Conservation (phyloP, 2,329 filamentous ascomycete genomes). For the Sclerotinia glacialis region DNA sequence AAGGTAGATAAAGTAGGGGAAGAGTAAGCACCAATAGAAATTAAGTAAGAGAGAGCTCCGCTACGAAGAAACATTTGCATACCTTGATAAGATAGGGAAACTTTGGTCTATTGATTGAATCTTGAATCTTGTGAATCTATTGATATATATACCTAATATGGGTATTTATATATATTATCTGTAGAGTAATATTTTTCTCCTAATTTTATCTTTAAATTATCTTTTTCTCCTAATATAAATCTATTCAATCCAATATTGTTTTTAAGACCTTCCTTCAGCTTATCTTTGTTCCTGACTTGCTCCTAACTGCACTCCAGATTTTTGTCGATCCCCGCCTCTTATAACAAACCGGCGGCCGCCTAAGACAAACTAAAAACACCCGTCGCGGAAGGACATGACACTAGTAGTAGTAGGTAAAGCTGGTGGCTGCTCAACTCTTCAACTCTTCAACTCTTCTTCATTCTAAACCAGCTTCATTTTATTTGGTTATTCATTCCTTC, state of each 20-base stretch:
- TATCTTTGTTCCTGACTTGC: neutral
- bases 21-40: neutral
- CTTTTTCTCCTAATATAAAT: neutral
- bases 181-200: neutral
- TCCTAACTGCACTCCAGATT: neutral
- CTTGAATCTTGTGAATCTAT: too few relatives aligned
- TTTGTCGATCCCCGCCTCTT: slow-evolving; percentile 13
- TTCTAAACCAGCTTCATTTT: slow-evolving; percentile 2
- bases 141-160: too few relatives aligned
- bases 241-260: neutral
- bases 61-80: neutral
- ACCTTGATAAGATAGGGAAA: neutral
- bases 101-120: too few relatives aligned
- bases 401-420: neutral
- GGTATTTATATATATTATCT: neutral
- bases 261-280: neutral
- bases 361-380: neutral
- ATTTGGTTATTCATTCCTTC: neutral
- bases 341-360: neutral
- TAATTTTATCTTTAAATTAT: too few relatives aligned
- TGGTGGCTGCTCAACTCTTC: too few relatives aligned
- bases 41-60: neutral
- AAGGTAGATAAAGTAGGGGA: neutral
- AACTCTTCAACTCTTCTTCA: slow-evolving; percentile 8
- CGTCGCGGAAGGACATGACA: neutral